Evolutionary conservation across 176 grass and related monocot genomes (phyloP), one percentile per base, ranked within the genome.

Genomic region (Saccharum officinarum): DNA sequence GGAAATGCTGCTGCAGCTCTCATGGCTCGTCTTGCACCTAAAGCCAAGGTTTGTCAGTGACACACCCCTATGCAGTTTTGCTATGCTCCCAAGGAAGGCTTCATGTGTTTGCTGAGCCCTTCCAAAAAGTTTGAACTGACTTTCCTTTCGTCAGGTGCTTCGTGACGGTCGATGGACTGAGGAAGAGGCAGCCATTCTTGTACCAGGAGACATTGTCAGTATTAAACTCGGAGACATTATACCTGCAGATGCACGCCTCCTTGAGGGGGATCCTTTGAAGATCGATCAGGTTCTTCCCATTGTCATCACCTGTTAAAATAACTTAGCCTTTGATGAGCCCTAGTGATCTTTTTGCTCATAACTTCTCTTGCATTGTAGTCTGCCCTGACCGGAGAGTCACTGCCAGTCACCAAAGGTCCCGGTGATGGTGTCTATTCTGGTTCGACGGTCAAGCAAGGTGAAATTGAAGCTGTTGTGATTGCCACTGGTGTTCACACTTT

Each of bases 401-500:
- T 95, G 65, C 93, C 93, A 0, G 90, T 87, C 40, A 91, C 90
- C 71, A 95, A 95, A 86, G 91, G 91, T 40, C 75, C 90, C 3
- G 90, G 90, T 30, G 93, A 95, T 79, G 90, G 91, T n/a, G 86
- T 95, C 65, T 95, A 90, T 73, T 95, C 93, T 73, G 93, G 93
- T 66, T 95, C 93, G 9, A 95, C 93, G 3, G 89, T 87, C 65
- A 95, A 95, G 25, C 93, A 95, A 30, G 93, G 93, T 10, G 93
- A 95, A 70, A 90, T 95, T 0, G 88, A 95, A 31, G 88, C 93
- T 36, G 63, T 95, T 67, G 93, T 95, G 25, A 95, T 95, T 74
- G 93, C 93, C 12, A 95, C 93, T 0, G 93, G 93, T 55, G 93
- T 95, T 6, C 93, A 95, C 76, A 95, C 93, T 39, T 95, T 95